phyloP scores from a whole-genome alignment of 2,329 filamentous ascomycete genomes.

The Talaromyces verruculosus region DNA sequence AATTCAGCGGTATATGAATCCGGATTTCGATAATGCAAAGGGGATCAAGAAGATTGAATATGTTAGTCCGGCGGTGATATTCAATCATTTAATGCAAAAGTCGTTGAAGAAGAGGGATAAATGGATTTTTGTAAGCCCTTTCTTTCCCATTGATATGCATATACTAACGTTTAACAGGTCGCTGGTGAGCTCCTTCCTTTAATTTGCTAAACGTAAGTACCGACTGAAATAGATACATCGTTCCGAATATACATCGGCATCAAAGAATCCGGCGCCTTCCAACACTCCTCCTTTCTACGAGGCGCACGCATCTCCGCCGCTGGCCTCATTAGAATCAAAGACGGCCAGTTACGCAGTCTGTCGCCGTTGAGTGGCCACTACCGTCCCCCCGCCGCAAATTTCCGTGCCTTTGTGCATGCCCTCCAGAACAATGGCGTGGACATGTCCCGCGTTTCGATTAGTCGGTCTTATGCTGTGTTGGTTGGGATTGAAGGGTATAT shows the following conservation, averaged over 20 bases:
- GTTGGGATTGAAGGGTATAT: slow-evolving; percentile 80
- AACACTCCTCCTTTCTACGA: slow-evolving; percentile 86
- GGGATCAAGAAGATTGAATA: slow-evolving; percentile 64
- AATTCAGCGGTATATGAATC: slow-evolving; percentile 64
- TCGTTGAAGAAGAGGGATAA: slow-evolving; percentile 81
- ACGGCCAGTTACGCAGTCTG: slow-evolving; percentile 72
- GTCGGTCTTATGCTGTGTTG: slow-evolving; percentile 77
- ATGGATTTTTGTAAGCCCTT: slow-evolving; percentile 75
- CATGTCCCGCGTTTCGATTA: slow-evolving; percentile 74
- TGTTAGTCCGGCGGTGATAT: slow-evolving; percentile 68
- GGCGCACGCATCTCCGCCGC: slow-evolving; percentile 79
- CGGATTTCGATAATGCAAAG: slow-evolving; percentile 61
- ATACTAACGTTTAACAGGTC: slow-evolving; percentile 14
- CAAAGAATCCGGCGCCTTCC: slow-evolving; percentile 83
- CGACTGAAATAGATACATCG: slow-evolving; percentile 62
- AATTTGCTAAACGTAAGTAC: not conserved
- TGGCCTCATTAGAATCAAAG: slow-evolving; percentile 79
- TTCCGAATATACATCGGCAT: slow-evolving; percentile 83
- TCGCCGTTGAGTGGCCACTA: slow-evolving; percentile 76
- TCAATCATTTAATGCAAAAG: slow-evolving; percentile 71
- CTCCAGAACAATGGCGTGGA: slow-evolving; percentile 74
- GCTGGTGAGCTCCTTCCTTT: slow-evolving; percentile 18
- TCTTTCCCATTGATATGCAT: not conserved
- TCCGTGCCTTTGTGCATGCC: slow-evolving; percentile 74
- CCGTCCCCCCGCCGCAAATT: slow-evolving; percentile 77